A percentile compares a stretch with the other conserved stretches of the same genome.
Conservation (phyloP, 495 filamentous ascomycete genomes). For the Aspergillus nidulans region DNA sequence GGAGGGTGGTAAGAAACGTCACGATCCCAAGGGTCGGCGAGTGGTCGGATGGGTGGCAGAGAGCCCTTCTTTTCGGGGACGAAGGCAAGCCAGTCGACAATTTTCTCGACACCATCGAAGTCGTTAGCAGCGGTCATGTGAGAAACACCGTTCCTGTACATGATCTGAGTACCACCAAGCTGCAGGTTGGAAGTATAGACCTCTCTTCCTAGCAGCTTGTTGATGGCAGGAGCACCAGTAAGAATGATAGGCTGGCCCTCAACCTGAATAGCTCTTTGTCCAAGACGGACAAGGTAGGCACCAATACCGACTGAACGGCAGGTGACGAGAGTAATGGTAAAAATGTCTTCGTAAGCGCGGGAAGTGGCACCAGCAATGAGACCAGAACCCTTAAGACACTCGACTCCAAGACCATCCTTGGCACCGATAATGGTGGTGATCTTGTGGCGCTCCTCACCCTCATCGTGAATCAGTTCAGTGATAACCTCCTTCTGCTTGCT, state of each 20-base stretch:
- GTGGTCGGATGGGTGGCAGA: conserved; percentile 81
- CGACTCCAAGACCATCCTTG: conserved; percentile 94
- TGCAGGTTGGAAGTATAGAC: conserved; percentile 99
- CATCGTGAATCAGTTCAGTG: conserved; percentile 77
- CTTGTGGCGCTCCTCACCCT: conserved; percentile 88
- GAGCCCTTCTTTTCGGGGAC: conserved; percentile 90
- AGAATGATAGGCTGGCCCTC: conserved; percentile 99
- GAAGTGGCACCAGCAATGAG: conserved; percentile 97
- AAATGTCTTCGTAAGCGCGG: conserved; percentile 96
- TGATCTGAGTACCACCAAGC: conserved; percentile 98
- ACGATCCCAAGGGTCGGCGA: conserved; percentile 88
- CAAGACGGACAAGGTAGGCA: conserved; percentile 95
- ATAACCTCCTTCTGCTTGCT: conserved; percentile 78
- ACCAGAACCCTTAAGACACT: conserved; percentile 95
- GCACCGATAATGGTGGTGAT: conserved; percentile 92
- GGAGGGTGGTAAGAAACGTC: conserved; percentile 83
- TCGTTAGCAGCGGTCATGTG: conserved; percentile 98
- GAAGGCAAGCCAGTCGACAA: conserved; percentile 95
- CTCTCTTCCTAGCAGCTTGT: conserved; percentile 96
- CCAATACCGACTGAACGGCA: conserved; percentile 98
- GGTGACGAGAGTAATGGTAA: conserved; percentile 96
- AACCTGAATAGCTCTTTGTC: conserved; percentile 97
- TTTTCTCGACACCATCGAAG: conserved; percentile 96
- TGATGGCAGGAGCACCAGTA: conserved; percentile 94
- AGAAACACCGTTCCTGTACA: conserved; percentile 99